Conservation (phyloP, 306 rosid species). For the Cajanus cajan region DNA sequence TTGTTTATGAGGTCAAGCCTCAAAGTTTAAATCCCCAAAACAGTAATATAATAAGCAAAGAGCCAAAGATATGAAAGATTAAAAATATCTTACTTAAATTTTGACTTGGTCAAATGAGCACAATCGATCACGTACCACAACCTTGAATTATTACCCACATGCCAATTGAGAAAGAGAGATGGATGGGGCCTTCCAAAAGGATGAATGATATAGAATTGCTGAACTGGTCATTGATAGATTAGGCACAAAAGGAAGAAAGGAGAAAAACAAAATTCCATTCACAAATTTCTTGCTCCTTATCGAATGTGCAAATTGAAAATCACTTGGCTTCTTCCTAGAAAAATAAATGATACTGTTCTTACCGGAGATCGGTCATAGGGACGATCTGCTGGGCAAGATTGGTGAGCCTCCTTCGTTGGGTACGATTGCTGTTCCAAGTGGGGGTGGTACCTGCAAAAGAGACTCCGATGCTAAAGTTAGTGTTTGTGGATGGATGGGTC, state of each 20-base stretch:
- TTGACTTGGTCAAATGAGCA: constrained; percentile 63
- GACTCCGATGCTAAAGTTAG: no score
- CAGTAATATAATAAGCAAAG: constrained; percentile 6
- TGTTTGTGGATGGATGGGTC: no score
- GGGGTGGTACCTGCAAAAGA: no score
- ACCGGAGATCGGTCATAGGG: no score
- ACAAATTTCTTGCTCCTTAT: constrained; percentile 16
- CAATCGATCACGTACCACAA: constrained; percentile 20
- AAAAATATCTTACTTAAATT: constrained; percentile 20
- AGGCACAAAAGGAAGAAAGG: constrained; percentile 15
- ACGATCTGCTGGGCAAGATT: no score
- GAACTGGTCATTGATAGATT: constrained; percentile 20
- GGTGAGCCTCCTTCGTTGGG: no score
- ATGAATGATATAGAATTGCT: constrained; percentile 26
- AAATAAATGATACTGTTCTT: constrained; percentile 35
- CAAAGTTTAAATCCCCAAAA: constrained; percentile 27
- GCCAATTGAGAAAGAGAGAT: constrained; percentile 1
- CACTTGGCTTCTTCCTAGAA: constrained; percentile 9
- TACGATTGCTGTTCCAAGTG: no score
- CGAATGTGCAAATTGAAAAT: constrained; percentile 22
- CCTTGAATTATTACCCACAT: constrained; percentile 35
- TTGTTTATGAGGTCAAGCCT: constrained; percentile 29
- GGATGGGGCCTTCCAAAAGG: constrained; percentile 29
- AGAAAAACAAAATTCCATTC: constrained; percentile 11
- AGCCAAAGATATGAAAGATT: constrained; percentile 27